Evolutionary conservation across 2,329 filamentous ascomycete species (phyloP).

Genomic region (Fusarium transvaalense): DNA sequence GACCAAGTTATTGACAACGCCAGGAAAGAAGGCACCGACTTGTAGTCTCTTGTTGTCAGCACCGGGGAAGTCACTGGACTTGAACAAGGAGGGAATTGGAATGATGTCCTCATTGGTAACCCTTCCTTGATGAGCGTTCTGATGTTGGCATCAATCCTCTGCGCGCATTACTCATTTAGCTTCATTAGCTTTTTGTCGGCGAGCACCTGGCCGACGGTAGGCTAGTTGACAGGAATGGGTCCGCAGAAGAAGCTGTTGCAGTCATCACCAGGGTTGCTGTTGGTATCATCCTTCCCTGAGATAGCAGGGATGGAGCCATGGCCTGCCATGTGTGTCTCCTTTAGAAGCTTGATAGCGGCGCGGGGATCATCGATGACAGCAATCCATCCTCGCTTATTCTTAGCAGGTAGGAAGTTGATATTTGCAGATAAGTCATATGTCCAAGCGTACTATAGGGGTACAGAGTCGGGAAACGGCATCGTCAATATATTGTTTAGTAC

Average conservation of each 20-base stretch:
- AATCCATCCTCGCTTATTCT: conserved; percentile 42
- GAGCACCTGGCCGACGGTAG: not conserved
- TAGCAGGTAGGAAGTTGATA: conserved; percentile 45
- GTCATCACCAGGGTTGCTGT: not conserved
- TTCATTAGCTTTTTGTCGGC: not conserved
- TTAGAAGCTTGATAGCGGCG: conserved; percentile 21
- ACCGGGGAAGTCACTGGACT: rapidly evolving
- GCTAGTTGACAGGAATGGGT: not conserved
- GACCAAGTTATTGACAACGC: not conserved
- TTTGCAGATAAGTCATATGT: too few relatives aligned
- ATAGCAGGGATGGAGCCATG: conserved; percentile 13
- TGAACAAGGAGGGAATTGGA: not conserved
- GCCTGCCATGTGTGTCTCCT: conserved; percentile 9
- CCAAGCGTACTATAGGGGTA: too few relatives aligned
- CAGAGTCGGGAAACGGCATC: too few relatives aligned
- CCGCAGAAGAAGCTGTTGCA: not conserved
- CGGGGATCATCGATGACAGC: conserved; percentile 34
- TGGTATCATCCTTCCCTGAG: not conserved
- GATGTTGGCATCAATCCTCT: not conserved
- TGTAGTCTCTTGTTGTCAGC: rapidly evolving
- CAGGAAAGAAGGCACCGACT: not conserved
- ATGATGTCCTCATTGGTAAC: conserved; percentile 1
- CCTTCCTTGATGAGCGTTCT: not conserved
- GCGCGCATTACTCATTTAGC: not conserved
- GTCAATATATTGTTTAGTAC: too few relatives aligned